Evolutionary conservation across 768 basidiomycete species (phyloP).

Genomic region (Tylopilus cervinicoccineus): DNA sequence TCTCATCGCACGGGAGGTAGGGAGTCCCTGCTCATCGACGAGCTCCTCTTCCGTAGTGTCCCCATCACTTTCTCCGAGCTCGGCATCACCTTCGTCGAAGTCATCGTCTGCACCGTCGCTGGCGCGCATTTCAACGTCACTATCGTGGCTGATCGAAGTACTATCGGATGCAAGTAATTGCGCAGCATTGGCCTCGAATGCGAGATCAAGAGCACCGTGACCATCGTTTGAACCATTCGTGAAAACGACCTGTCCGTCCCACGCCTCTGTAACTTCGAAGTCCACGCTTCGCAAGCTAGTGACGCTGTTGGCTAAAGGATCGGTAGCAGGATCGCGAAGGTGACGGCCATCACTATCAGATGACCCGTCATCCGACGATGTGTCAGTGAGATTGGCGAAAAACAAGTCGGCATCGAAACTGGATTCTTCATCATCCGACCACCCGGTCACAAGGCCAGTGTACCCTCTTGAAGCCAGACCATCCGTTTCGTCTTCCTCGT

Average conservation of each 20-base stretch:
- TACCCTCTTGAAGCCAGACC: constrained; percentile 40
- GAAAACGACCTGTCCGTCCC: constrained; percentile 75
- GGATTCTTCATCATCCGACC: constrained; percentile 76
- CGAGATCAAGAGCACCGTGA: constrained; percentile 54
- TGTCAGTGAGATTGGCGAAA: constrained; percentile 72
- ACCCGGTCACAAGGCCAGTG: constrained; percentile 66
- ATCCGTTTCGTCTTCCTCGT: constrained; percentile 47
- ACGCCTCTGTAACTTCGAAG: constrained; percentile 66
- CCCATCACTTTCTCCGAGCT: constrained; percentile 54
- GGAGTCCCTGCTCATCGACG: constrained; percentile 68
- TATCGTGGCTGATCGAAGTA: constrained; percentile 46
- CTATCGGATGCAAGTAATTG: constrained; percentile 48
- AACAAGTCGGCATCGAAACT: constrained; percentile 82
- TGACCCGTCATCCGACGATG: constrained; percentile 35
- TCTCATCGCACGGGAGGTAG: constrained; percentile 71
- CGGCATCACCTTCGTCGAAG: constrained; percentile 42
- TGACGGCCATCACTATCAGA: constrained; percentile 46
- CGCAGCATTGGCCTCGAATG: constrained; percentile 63
- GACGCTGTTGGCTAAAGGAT: constrained; percentile 24
- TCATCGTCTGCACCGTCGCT: constrained; percentile 31
- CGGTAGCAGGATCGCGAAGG: constrained; percentile 32
- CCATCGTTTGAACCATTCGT: constrained; percentile 57
- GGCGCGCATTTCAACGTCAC: constrained; percentile 47
- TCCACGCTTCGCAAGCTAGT: constrained; percentile 34
- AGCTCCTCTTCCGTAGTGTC: constrained; percentile 85